A percentile compares a stretch with the other conserved stretches of the same genome.
Conservation (phyloP, 2,329 filamentous ascomycete species). For the Annulohypoxylon truncatum region DNA sequence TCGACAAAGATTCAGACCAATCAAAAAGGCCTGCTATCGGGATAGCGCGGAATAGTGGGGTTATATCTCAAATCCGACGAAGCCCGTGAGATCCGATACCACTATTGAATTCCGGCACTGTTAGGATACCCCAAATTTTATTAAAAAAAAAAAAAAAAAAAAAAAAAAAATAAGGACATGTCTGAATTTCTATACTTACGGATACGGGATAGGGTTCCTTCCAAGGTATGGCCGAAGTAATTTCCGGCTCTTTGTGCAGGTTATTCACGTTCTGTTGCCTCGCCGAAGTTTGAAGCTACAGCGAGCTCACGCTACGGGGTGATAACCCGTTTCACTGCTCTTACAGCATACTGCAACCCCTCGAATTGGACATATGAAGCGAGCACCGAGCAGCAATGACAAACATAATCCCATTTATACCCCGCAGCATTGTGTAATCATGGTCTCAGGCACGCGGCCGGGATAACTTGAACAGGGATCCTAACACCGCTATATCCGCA, state of each 20-base stretch:
- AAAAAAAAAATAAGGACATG: too few species aligned
- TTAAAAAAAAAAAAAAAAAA: neutral
- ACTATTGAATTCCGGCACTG: neutral
- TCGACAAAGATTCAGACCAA: neutral
- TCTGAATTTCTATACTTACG: too few species aligned
- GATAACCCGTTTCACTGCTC: neutral
- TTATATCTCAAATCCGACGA: neutral
- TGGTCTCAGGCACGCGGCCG: neutral
- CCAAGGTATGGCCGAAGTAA: neutral
- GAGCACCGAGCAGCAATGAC: neutral
- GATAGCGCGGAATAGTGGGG: neutral
- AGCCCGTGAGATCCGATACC: neutral
- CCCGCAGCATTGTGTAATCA: neutral
- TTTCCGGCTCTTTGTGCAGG: neutral
- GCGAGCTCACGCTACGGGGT: neutral
- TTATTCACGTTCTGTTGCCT: neutral
- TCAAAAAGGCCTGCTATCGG: neutral
- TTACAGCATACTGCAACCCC: neutral
- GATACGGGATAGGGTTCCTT: neutral
- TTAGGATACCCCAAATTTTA: too few species aligned
- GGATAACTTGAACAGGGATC: neutral
- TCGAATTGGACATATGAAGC: neutral
- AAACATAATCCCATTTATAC: neutral
- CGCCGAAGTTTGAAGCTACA: neutral
- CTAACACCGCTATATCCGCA: slow-evolving; percentile 6